Conservation (phyloP, 306 rosid species). For the Ochetophila trinervis region DNA sequence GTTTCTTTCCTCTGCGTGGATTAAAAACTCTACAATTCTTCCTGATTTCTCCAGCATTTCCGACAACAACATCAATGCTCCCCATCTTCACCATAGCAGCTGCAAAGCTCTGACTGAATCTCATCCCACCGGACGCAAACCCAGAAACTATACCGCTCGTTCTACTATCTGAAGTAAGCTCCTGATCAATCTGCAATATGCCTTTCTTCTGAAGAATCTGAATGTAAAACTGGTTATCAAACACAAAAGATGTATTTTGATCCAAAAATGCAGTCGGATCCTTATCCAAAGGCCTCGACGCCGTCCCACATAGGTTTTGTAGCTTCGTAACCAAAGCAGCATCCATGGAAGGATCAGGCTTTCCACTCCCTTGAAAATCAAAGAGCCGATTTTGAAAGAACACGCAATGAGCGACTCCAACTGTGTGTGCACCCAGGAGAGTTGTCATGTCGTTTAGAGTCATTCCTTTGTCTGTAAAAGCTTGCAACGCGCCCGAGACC, state of each 20-base stretch:
- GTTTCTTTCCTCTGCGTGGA: not conserved
- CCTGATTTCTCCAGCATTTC: constrained; percentile 41
- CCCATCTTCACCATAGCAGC: constrained; percentile 47
- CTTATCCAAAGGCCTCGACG: no score
- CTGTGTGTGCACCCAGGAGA: constrained; percentile 61
- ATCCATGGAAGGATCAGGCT: constrained; percentile 43
- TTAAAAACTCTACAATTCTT: constrained; percentile 51
- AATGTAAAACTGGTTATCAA: constrained; percentile 42
- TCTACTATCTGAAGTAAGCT: constrained; percentile 31
- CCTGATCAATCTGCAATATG: constrained; percentile 45
- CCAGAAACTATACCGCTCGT: constrained; percentile 24
- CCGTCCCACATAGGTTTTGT: constrained; percentile 4
- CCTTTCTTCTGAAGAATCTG: constrained; percentile 36
- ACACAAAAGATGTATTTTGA: constrained; percentile 35
- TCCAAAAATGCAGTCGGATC: constrained; percentile 41
- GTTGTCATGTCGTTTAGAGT: constrained; percentile 49
- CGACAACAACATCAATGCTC: constrained; percentile 33
- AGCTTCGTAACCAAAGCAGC: constrained; percentile 27
- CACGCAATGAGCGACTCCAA: constrained; percentile 48
- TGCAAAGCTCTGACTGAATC: constrained; percentile 33
- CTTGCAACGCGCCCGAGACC: not conserved
- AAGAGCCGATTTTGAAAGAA: constrained; percentile 40
- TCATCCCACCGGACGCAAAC: constrained; percentile 21
- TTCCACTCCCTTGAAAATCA: constrained; percentile 6
- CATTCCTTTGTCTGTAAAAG: constrained; percentile 26